Percentiles rank a stretch among this genome's conserved stretches.
Conservation (phyloP, 345 rosid species). For the Schrenkiella parvula region DNA sequence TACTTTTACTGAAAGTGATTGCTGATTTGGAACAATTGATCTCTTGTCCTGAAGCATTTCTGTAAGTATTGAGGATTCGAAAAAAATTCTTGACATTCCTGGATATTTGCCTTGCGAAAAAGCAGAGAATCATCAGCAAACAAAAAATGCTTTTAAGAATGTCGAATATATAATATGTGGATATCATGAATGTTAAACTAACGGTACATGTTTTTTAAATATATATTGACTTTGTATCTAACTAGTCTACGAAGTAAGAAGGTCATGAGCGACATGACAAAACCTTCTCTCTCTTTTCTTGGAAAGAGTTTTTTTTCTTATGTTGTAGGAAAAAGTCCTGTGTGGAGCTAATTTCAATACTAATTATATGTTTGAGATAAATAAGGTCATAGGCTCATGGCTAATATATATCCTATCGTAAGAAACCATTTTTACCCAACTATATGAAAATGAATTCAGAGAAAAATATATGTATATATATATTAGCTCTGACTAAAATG, state of each 20-base stretch:
- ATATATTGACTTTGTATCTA: neutral
- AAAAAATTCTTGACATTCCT: no score
- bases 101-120: no score
- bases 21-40: no score
- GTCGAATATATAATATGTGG: no score
- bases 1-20: no score
- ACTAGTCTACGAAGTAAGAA: neutral
- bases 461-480: neutral
- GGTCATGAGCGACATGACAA: neutral
- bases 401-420: neutral
- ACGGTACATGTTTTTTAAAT: neutral
- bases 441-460: neutral
- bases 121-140: no score
- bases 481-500: neutral
- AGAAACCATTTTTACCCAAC: neutral
- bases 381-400: neutral
- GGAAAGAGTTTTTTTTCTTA: neutral
- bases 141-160: no score
- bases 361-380: neutral
- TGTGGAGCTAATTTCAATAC: neutral
- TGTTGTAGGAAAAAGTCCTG: neutral
- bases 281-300: neutral
- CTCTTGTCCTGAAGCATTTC: no score
- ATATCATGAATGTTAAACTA: neutral
- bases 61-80: no score